Evolutionary conservation across 140 eudicot genomes (phyloP), one percentile per base, ranked within the genome.

Genomic region (Flaveria floridana): DNA sequence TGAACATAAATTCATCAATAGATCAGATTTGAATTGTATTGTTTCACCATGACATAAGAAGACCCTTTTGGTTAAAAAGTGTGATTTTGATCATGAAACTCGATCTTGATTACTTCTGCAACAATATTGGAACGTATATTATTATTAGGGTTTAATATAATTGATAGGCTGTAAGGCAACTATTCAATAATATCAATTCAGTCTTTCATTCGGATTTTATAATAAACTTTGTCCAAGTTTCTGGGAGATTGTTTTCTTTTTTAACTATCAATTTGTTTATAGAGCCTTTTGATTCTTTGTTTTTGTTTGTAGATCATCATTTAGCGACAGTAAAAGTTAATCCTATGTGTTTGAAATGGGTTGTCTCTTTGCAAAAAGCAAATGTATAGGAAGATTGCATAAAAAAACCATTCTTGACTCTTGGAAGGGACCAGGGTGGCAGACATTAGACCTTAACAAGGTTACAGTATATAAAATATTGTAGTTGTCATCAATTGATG

Each of bases 401-500:
- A n/a, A 18, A 21, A 67, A 9, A 21, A 20, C 8, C 69, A 42
- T 28, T 48, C 23, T 47, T 71, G 42, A 19, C 48, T 50, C 44
- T 18, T 69, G 37, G 7, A n/a, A 68, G 18, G 28, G 13, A 21
- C 5, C 71, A 71, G 65, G 67, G 55, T 62, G 64, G 70, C 70
- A 16, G 52, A 61, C 19, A 30, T 46, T 73, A 39, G 42, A 52
- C 37, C 55, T 56, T 52, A 63, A 73, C 66, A 70, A 75, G 2
- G 7, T 68, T 51, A 55, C 41, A 67, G 53, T 30, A n/a, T 46
- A 53, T 6, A 64, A 23, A 15, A 79, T 52, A 23, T 79, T 81
- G 87, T 68, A 72, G 79, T 77, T 72, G 77, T 77, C 89, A 76
- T 77, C 87, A 76, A 2, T 26, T 76, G 87, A 81, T 83, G 90